phyloP scores from a whole-genome alignment of 2,329 filamentous ascomycete species.

The Myrmaecium sp. region DNA sequence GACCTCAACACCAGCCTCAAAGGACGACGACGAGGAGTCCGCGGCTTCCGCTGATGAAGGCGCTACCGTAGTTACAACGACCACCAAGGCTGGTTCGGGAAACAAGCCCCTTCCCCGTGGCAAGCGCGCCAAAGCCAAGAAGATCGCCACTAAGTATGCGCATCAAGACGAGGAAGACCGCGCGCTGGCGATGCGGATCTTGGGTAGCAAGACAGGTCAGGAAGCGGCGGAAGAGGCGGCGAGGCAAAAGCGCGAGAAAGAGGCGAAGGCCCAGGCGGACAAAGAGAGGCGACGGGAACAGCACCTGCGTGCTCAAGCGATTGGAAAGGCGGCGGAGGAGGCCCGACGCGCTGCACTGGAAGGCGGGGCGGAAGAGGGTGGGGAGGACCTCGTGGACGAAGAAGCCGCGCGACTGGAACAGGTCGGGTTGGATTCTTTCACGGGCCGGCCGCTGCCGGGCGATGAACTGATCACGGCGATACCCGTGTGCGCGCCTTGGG shows the following conservation, averaged over 20 bases:
- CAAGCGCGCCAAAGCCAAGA: slow-evolving; percentile 70
- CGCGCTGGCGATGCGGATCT: slow-evolving; percentile 62
- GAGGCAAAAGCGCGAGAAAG: slow-evolving; percentile 47
- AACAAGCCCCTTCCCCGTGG: slow-evolving; percentile 37
- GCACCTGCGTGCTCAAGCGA: slow-evolving; percentile 58
- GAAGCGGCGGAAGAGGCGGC: slow-evolving; percentile 43
- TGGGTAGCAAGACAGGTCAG: slow-evolving; percentile 56
- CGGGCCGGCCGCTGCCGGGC: slow-evolving; percentile 60
- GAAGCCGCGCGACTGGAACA: slow-evolving; percentile 34
- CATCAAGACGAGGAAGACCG: slow-evolving; percentile 92
- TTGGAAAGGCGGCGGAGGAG: slow-evolving; percentile 63
- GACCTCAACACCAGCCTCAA: slow-evolving; percentile 3
- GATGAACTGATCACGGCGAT: slow-evolving; percentile 62
- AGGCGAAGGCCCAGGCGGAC: slow-evolving; percentile 54
- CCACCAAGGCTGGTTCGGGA: slow-evolving; percentile 4
- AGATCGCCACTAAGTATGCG: slow-evolving; percentile 76
- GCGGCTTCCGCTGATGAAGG: slow-evolving; percentile 10
- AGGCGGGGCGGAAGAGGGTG: slow-evolving; percentile 8
- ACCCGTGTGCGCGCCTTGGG: slow-evolving; percentile 46
- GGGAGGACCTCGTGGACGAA: slow-evolving; percentile 40
- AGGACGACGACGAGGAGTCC: slow-evolving; percentile 18
- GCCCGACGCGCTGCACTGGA: slow-evolving; percentile 31
- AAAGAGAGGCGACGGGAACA: slow-evolving; percentile 64
- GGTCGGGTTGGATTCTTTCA: slow-evolving; percentile 49
- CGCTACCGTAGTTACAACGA: slow-evolving; percentile 10